phyloP scores from a whole-genome alignment of 148 eudicot genomes.

The Selenicereus undatus region DNA sequence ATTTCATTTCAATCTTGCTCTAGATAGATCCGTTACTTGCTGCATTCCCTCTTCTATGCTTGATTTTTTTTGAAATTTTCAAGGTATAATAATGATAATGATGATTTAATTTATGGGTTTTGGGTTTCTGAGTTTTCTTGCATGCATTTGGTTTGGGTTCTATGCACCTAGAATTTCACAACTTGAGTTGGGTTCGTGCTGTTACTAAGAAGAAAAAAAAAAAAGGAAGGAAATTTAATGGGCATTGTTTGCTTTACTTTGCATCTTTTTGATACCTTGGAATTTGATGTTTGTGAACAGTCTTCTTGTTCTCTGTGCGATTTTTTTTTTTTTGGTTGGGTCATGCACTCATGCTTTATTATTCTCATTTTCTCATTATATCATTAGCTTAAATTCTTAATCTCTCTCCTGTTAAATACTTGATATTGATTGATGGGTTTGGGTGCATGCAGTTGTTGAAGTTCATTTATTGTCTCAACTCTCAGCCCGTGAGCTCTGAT shows the following conservation, averaged over 20 bases:
- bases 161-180: conserved; percentile 12
- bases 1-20: not conserved
- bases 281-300: conserved; percentile 13
- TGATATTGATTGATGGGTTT: conserved; percentile 8
- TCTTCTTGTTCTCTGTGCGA: conserved; percentile 27
- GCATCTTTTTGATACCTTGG: not conserved
- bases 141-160: conserved; percentile 5
- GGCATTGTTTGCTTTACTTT: conserved; percentile 9
- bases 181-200: not conserved
- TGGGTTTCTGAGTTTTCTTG: conserved; percentile 12
- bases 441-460: conserved; percentile 29
- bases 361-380: not conserved
- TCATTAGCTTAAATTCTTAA: not conserved
- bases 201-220: not conserved
- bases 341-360: not conserved
- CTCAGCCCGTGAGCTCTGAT: conserved; percentile 23
- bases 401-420: not conserved
- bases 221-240: not conserved
- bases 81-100: not conserved
- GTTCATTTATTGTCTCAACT: conserved; percentile 32
- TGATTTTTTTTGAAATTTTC: conserved; percentile 10
- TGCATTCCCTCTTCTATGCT: not conserved
- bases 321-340: not conserved
- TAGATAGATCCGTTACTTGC: conserved; percentile 5
- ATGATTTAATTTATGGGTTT: not conserved